Base-by-base conservation (phyloP, 176 grass and related monocot genomes). In the Bonia amplexicaulis region DNA sequence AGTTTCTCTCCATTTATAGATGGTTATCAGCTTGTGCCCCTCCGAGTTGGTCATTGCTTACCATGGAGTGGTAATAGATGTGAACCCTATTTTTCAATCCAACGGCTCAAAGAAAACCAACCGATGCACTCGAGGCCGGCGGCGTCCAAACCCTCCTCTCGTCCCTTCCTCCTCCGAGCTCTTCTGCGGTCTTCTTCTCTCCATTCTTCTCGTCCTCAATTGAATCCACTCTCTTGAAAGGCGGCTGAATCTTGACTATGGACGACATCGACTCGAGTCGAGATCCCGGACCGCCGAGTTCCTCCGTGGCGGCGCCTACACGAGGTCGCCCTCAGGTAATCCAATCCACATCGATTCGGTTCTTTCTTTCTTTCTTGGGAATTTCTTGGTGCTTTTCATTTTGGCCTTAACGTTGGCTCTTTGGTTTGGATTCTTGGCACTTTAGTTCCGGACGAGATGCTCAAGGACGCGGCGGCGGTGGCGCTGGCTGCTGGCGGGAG, bases 381-480 rank as follows among this genome's bases (percentile, higher is more conserved):
- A 60, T 27, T 25, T 8, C 4, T 33, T 39, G 22, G 19, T 12
- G 39, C 59, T 74, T 49, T 37, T 19, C 0, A n/a, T 25, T 60
- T 69, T 59, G 47, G 15, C 12, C 15, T 42, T 76, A 35, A 37
- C 12, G 19, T 14, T 78, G n/a, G n/a, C 5, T 47, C 12, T 20
- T 12, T n/a, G 27, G 2, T 14, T 80, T 71, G 78, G 22, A 58
- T 70, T 60, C 64, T 47, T 72, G 39, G 54, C 51, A 62, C 46
- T 62, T 39, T 54, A 97, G 94, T 97, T 94, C 79, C 94, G 12
- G 94, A 97, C 53, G 92, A 94, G 85, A 52, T 97, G 80, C 70
- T 97, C 70, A 92, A 90, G 90, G 92, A 94, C 61, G 90, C 90
- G 25, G 71, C 77, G 23, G 70, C 72, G 40, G 89, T 94, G 59